Conservation (phyloP, 2,329 filamentous ascomycete genomes). For the Neofusicoccum parvum region DNA sequence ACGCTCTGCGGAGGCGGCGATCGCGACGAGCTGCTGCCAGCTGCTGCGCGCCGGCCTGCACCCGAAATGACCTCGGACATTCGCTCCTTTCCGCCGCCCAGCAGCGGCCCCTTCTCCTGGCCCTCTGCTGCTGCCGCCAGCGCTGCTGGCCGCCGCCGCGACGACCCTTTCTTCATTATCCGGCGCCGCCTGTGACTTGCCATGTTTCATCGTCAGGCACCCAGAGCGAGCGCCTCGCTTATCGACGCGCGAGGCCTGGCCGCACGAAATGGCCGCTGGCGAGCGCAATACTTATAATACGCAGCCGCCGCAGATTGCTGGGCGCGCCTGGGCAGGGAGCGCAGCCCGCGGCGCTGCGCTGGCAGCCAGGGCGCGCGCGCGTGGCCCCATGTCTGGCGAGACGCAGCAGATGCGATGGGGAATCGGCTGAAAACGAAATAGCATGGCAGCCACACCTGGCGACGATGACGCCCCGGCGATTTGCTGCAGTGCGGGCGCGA, state of each 20-base stretch:
- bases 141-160: not conserved
- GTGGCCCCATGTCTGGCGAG: conserved; percentile 9
- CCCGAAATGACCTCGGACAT: conserved; percentile 18
- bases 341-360: not conserved
- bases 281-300: not conserved
- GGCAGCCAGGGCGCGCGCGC: not conserved
- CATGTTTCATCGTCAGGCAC: conserved; percentile 22
- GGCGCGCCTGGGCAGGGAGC: not conserved
- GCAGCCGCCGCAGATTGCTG: not conserved
- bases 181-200: conserved; percentile 10
- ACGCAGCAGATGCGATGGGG: conserved; percentile 9
- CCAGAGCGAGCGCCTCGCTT: conserved; percentile 18
- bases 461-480: conserved; percentile 3
- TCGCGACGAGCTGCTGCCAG: conserved; percentile 8
- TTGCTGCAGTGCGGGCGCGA: not conserved
- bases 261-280: not conserved
- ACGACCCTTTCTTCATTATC: not conserved
- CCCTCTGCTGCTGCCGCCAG: not conserved
- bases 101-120: conserved; percentile 5
- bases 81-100: conserved; percentile 9
- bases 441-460: conserved; percentile 18
- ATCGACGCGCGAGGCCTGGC: conserved; percentile 7
- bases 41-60: not conserved
- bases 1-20: not conserved
- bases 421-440: conserved; percentile 18